Conservation (phyloP, 345 rosid species). For the Camelina sativa region DNA sequence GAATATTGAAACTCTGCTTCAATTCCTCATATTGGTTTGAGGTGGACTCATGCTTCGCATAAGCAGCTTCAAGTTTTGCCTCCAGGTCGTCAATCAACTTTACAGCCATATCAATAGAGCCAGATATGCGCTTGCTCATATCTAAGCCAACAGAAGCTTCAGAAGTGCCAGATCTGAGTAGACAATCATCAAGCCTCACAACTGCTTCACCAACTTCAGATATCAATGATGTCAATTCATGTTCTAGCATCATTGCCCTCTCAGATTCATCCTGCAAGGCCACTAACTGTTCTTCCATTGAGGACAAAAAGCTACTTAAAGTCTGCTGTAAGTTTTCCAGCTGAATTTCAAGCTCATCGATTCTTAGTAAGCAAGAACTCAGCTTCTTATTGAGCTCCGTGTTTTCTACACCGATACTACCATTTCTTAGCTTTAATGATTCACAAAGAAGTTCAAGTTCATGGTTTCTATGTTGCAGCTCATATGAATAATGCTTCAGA, state of each 20-base stretch:
- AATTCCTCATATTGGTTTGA: constrained; percentile 52
- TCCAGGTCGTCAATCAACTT: constrained; percentile 58
- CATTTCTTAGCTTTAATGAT: constrained; percentile 50
- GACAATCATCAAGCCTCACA: constrained; percentile 59
- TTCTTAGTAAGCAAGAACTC: constrained; percentile 47
- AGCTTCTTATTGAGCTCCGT: constrained; percentile 54
- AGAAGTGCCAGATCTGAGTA: constrained; percentile 46
- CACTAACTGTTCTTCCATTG: constrained; percentile 56
- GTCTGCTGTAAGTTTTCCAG: constrained; percentile 56
- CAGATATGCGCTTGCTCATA: constrained; percentile 46
- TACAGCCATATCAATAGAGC: constrained; percentile 62
- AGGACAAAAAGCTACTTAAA: constrained; percentile 51
- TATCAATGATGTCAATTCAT: constrained; percentile 53
- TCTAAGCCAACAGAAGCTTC: constrained; percentile 49
- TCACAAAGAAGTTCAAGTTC: constrained; percentile 60
- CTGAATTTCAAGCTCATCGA: constrained; percentile 61
- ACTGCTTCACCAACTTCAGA: constrained; percentile 57
- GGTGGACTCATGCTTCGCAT: constrained; percentile 52
- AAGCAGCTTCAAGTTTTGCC: constrained; percentile 60
- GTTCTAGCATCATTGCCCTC: constrained; percentile 57
- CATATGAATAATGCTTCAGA: constrained; percentile 53
- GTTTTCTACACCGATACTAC: constrained; percentile 56
- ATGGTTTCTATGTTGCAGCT: constrained; percentile 48
- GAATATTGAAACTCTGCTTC: constrained; percentile 53
- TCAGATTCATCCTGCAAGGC: constrained; percentile 58